Evolutionary conservation across 148 eudicot species (phyloP), one percentile per base, ranked within the genome.

Genomic region (Drosera capensis): DNA sequence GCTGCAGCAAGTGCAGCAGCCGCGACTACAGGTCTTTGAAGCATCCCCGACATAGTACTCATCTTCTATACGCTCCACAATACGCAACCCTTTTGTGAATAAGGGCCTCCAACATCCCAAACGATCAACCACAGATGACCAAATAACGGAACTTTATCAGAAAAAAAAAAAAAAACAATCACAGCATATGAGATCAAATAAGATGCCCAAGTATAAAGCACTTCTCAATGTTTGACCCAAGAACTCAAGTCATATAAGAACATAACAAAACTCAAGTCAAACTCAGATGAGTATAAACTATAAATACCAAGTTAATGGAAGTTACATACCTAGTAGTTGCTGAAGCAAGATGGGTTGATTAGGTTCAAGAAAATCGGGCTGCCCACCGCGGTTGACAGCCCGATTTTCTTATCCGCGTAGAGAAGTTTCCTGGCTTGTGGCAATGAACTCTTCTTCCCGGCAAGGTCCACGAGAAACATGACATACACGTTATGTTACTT

Each of bases 1-100:
- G 95, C 95, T 48, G 72, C 53, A 20, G 85, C 82, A 35, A 84
- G 71, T 37, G 95, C 95, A 63, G 88, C 94, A 25, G 79, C 95
- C 0, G 93, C 92, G 41, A 75, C 59, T 20, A 84, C 42, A 20
- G 95, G 97, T 23, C 95, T 71, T 38, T 72, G 94, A 67, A 83
- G 55, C 49, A 54, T 46, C 50, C 90, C 96, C 21, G 74, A 58
- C 67, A 82, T 70, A 55, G 79, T 77, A 73, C 60, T 92, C 84
- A 75, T 73, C 41, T 43, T 48, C 15, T 13, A 46, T 19, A 51
- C 18, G 23, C 8, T n/a, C 13, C 42, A 63, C 57, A 54, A 50
- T 55, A 64, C 43, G 23, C 11, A 14, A 1, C 25, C 7, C 21
- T 19, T 13, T 8, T 17, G 20, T 23, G 34, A 34, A 35, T 11